Conservation (phyloP, 1,284 basidiomycete genomes). For the Tremellales sp. region DNA sequence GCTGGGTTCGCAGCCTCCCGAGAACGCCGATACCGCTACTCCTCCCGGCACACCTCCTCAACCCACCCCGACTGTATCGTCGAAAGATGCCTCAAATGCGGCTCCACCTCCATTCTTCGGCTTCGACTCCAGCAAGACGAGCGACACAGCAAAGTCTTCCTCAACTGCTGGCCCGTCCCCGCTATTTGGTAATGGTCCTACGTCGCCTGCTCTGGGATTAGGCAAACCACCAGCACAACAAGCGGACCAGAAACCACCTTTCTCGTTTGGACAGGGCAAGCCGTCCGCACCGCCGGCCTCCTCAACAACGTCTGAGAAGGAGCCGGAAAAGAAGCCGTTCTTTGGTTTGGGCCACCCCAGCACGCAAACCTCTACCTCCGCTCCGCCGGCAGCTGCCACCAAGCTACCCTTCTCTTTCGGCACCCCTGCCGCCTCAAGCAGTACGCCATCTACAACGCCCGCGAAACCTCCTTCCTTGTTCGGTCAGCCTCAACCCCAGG, state of each 20-base stretch:
- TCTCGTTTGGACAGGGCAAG: neutral
- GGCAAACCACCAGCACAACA: neutral
- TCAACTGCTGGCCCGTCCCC: no score
- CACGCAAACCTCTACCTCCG: conserved; percentile 5
- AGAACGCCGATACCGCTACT: conserved; percentile 13
- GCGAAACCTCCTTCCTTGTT: neutral
- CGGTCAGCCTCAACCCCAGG: neutral
- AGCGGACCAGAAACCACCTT: no score
- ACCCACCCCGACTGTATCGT: neutral
- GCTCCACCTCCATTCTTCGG: neutral
- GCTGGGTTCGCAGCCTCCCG: conserved; percentile 29
- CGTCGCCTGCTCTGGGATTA: neutral
- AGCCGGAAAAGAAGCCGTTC: neutral
- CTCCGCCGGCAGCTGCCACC: neutral
- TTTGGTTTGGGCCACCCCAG: conserved; percentile 7
- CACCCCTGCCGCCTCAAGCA: neutral
- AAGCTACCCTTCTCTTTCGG: neutral
- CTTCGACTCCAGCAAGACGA: neutral
- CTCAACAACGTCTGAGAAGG: neutral
- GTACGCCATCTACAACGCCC: neutral
- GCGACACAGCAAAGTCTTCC: neutral
- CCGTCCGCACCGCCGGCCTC: neutral
- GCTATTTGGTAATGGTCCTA: neutral
- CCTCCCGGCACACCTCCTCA: conserved; percentile 19
- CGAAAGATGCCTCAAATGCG: neutral